Evolutionary conservation across 2,329 filamentous ascomycete genomes (phyloP).

Genomic region (Ophiostoma himal-ulmi): DNA sequence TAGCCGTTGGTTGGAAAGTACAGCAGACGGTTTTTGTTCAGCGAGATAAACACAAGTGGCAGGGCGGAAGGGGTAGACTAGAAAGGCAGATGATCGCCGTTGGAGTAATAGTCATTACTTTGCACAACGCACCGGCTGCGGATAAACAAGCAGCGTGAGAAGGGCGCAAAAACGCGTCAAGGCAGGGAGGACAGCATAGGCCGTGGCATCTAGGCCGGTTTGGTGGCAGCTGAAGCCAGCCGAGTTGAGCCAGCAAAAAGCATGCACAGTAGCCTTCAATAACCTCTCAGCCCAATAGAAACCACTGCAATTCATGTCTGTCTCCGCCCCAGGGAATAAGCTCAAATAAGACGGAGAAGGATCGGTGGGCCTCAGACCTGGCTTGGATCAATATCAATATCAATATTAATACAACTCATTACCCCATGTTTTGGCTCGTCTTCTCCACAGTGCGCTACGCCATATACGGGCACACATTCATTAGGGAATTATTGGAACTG

Average conservation of each 20-base stretch:
- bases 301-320: background rate
- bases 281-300: background rate
- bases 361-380: background rate
- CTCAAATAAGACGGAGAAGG: background rate
- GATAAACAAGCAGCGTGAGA: too few species aligned
- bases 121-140: too few species aligned
- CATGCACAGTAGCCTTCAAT: background rate
- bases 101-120: background rate
- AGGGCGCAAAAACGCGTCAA: background rate
- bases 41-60: too few species aligned
- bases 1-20: background rate
- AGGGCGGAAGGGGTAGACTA: background rate
- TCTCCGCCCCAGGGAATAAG: background rate
- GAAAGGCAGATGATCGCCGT: background rate
- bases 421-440: slow-evolving; percentile 18
- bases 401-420: background rate
- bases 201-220: background rate
- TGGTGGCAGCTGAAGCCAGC: slow-evolving; percentile 4
- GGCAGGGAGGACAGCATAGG: slow-evolving; percentile 5
- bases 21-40: too few species aligned
- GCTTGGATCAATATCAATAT: background rate
- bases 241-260: background rate
- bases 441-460: slow-evolving; percentile 23
- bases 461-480: background rate
- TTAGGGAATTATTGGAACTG: too few species aligned